Conservation (phyloP, 345 rosid genomes). For the Corymbia maculata region DNA sequence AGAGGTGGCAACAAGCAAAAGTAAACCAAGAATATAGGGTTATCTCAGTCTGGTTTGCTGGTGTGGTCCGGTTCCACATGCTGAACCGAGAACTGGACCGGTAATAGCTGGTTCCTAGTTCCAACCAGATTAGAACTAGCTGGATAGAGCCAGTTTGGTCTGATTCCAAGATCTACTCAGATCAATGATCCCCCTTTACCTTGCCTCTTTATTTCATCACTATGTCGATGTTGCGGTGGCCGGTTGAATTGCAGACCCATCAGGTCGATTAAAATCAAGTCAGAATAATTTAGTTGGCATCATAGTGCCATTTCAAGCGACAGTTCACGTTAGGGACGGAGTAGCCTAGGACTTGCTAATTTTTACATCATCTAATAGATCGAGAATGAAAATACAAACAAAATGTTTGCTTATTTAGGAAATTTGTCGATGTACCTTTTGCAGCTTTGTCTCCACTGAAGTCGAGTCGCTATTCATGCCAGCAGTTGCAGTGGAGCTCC, state of each 20-base stretch:
- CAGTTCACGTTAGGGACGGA: background rate
- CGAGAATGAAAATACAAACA: background rate
- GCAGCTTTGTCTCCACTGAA: slow-evolving; percentile 56
- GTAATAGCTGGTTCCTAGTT: background rate
- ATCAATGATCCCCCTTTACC: background rate
- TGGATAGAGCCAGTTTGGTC: background rate
- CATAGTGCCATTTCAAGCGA: background rate
- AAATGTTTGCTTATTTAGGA: background rate
- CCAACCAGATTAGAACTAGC: background rate
- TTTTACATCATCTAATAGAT: background rate
- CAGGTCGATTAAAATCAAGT: background rate
- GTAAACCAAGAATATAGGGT: background rate
- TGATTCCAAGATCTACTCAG: background rate
- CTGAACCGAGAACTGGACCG: background rate
- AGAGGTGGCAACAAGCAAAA: background rate
- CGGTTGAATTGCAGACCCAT: background rate
- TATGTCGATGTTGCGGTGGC: background rate
- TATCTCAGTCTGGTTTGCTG: background rate
- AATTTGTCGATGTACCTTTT: slow-evolving; percentile 30
- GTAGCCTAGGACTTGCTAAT: background rate
- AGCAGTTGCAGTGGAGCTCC: slow-evolving; percentile 19
- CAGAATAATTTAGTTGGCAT: background rate
- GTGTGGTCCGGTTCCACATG: background rate
- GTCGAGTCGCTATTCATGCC: slow-evolving; percentile 31
- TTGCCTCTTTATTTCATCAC: background rate